phyloP scores from a whole-genome alignment of 1,284 basidiomycete genomes.

The Malassezia slooffiae region DNA sequence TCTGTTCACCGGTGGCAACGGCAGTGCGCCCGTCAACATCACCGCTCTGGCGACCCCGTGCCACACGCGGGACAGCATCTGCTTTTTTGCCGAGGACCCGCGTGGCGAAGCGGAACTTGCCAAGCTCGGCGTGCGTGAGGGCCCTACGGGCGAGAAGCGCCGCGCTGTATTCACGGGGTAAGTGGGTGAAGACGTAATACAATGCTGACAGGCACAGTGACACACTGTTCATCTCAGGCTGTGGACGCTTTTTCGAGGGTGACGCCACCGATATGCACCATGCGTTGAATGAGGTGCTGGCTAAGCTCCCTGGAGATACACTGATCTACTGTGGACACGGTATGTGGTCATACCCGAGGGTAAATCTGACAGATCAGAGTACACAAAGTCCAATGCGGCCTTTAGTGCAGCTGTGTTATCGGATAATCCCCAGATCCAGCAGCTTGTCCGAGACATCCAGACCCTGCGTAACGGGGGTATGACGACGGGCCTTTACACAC shows the following conservation, averaged over 20 bases:
- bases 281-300: slow-evolving; percentile 58
- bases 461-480: slow-evolving; percentile 49
- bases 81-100: slow-evolving; percentile 64
- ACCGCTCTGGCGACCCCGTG: slow-evolving; percentile 68
- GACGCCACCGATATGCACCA: slow-evolving; percentile 74
- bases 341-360: too few relatives aligned
- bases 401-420: slow-evolving; percentile 55
- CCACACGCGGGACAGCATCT: slow-evolving; percentile 93
- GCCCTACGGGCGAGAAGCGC: slow-evolving; percentile 52
- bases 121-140: slow-evolving; percentile 42
- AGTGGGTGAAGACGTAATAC: slow-evolving; percentile 14
- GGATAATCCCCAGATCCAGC: slow-evolving; percentile 53
- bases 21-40: slow-evolving; percentile 20
- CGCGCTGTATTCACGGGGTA: slow-evolving; percentile 76
- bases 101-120: slow-evolving; percentile 1
- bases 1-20: slow-evolving; percentile 22
- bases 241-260: slow-evolving; percentile 95
- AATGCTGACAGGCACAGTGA: slow-evolving; percentile 51
- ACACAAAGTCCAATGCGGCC: slow-evolving; percentile 42
- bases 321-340: slow-evolving; percentile 79
- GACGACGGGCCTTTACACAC: slow-evolving; percentile 67
- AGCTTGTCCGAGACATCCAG: slow-evolving; percentile 48
- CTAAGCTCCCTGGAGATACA: slow-evolving; percentile 65
- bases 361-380: slow-evolving; percentile 31
- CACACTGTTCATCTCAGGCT: slow-evolving; percentile 83